These are phyloP conservation scores for Cladosporium sp. DNA, from an alignment of 2,329 filamentous ascomycete species.

Conservation along the genomic window DNA sequence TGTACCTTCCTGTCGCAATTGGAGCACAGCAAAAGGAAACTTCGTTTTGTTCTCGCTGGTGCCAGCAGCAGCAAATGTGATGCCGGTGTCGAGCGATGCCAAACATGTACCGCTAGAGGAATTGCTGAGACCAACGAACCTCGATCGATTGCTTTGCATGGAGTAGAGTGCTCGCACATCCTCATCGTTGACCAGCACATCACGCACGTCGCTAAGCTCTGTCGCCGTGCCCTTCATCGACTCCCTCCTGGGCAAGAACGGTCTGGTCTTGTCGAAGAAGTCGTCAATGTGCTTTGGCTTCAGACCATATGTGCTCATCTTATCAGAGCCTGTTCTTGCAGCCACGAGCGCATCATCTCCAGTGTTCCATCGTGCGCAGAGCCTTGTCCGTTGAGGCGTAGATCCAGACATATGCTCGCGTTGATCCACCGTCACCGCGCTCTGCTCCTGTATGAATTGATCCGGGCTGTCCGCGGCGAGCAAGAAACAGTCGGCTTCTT, in stretches of 20 bases:
- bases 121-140: constrained; percentile 47
- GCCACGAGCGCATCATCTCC: constrained; percentile 26
- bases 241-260: constrained; percentile 18
- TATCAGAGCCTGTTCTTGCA: constrained; percentile 14
- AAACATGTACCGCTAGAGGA: constrained; percentile 40
- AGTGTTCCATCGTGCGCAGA: constrained; percentile 26
- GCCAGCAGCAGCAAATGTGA: constrained; percentile 35
- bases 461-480: constrained; percentile 47
- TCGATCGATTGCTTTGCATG: constrained; percentile 42
- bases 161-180: constrained; percentile 46
- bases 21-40: constrained; percentile 51
- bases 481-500: constrained; percentile 36
- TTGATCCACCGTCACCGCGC: constrained; percentile 41
- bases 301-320: constrained; percentile 30
- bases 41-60: constrained; percentile 14
- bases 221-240: constrained; percentile 6
- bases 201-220: constrained; percentile 24
- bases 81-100: constrained; percentile 46
- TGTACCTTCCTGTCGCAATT: constrained; percentile 47
- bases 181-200: constrained; percentile 43
- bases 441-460: constrained; percentile 43
- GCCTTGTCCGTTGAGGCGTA: constrained; percentile 26
- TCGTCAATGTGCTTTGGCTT: constrained; percentile 39
- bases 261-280: constrained; percentile 34
- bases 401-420: constrained; percentile 26